These are phyloP conservation scores for Aspergillus terreus DNA, from an alignment of 2,329 filamentous ascomycete species.

Conservation along the genomic window DNA sequence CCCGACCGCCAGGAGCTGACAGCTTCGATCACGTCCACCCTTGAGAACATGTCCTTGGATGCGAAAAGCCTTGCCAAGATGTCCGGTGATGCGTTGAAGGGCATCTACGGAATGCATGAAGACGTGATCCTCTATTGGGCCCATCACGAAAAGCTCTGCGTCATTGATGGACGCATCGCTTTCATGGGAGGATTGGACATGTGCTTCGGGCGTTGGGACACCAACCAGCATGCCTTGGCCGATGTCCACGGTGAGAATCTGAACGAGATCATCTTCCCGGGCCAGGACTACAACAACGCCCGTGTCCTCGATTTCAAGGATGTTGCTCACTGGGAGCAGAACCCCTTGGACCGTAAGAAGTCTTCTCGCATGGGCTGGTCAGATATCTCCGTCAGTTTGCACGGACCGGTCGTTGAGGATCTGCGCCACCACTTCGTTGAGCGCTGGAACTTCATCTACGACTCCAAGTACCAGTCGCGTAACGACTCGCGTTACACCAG, in stretches of 20 bases:
- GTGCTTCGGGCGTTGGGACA: slow-evolving; percentile 86
- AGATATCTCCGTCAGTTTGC: slow-evolving; percentile 74
- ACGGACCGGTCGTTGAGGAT: slow-evolving; percentile 71
- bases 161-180: slow-evolving; percentile 72
- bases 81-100: slow-evolving; percentile 69
- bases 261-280: slow-evolving; percentile 74
- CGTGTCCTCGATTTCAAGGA: slow-evolving; percentile 76
- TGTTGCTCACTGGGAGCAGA: slow-evolving; percentile 74
- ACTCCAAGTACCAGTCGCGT: slow-evolving; percentile 70
- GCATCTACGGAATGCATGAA: slow-evolving; percentile 75
- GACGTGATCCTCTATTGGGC: slow-evolving; percentile 87
- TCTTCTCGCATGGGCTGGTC: slow-evolving; percentile 91
- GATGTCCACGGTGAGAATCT: slow-evolving; percentile 78
- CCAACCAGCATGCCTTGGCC: slow-evolving; percentile 78
- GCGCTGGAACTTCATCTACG: slow-evolving; percentile 88
- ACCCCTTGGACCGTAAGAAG: slow-evolving; percentile 76
- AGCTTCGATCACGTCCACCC: slow-evolving; percentile 53
- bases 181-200: slow-evolving; percentile 93
- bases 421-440: slow-evolving; percentile 76
- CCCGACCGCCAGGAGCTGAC: slow-evolving; percentile 68
- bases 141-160: slow-evolving; percentile 85
- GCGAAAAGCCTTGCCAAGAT: slow-evolving; percentile 59
- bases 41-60: slow-evolving; percentile 54
- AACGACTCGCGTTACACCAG: slow-evolving; percentile 49
- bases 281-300: slow-evolving; percentile 92